Conservation (phyloP, 2,329 filamentous ascomycete genomes). For the Amylocarpus encephaloides region DNA sequence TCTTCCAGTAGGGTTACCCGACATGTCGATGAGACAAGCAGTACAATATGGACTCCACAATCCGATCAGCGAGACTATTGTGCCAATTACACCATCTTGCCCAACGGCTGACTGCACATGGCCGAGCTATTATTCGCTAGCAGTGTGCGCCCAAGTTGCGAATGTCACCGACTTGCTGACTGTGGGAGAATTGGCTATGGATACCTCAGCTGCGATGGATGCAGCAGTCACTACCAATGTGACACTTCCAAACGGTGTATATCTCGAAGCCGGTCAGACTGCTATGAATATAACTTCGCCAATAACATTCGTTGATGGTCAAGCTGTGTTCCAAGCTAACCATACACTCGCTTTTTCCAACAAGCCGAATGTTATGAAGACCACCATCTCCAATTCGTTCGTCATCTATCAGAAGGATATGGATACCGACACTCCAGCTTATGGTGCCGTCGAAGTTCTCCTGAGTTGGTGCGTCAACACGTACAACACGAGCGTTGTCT, state of each 20-base stretch:
- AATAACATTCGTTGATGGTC: background rate
- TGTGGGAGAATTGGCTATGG: background rate
- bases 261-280: background rate
- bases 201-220: background rate
- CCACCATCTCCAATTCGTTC: slow-evolving; percentile 6
- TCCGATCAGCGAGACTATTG: background rate
- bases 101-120: slow-evolving; percentile 33
- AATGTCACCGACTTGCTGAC: slow-evolving; percentile 8
- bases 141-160: slow-evolving; percentile 21
- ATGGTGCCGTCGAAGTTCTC: slow-evolving; percentile 8
- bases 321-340: background rate
- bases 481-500: slow-evolving; percentile 3
- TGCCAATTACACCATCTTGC: slow-evolving; percentile 14
- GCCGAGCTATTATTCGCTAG: slow-evolving; percentile 29
- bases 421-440: background rate
- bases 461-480: slow-evolving; percentile 11
- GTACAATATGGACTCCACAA: slow-evolving; percentile 1
- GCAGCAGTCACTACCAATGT: slow-evolving; percentile 1
- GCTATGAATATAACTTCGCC: slow-evolving; percentile 7
- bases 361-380: background rate
- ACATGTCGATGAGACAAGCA: slow-evolving; percentile 4
- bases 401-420: slow-evolving; percentile 6
- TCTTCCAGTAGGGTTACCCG: background rate
- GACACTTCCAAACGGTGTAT: background rate
- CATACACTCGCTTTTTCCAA: slow-evolving; percentile 2